A percentile compares a stretch with the other conserved stretches of the same genome.
phyloP scores from a whole-genome alignment of 2,329 filamentous ascomycete genomes.

The Alternaria postmessia region DNA sequence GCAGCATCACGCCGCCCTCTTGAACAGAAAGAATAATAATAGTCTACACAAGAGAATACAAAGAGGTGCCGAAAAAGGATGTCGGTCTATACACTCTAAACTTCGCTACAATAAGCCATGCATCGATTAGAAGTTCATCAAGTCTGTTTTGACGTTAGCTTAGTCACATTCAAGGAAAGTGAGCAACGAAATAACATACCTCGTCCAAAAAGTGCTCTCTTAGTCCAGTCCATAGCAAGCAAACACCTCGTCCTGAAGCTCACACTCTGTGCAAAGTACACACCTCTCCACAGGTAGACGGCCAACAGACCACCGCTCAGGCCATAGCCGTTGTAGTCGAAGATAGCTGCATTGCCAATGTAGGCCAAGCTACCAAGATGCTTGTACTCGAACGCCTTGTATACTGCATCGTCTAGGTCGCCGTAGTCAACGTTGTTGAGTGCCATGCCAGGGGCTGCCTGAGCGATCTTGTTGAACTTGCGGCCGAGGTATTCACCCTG shows the following conservation, averaged over 20 bases:
- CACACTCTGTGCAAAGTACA: conserved; percentile 98
- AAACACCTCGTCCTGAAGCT: conserved; percentile 87
- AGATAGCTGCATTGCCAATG: conserved; percentile 94
- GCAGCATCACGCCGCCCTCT: neutral
- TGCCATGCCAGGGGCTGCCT: conserved; percentile 75
- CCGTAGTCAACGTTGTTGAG: conserved; percentile 86
- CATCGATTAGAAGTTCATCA: conserved; percentile 32
- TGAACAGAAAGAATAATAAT: neutral
- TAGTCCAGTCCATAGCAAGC: conserved; percentile 98
- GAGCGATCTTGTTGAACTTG: conserved; percentile 92
- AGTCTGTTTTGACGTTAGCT: conserved; percentile 20
- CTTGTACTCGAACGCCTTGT: conserved; percentile 92
- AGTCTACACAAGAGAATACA: neutral
- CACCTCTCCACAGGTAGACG: conserved; percentile 93
- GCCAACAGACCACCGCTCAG: conserved; percentile 86
- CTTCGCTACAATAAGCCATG: neutral
- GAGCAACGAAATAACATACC: conserved; percentile 66
- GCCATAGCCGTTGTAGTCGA: conserved; percentile 83
- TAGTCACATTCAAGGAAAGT: neutral
- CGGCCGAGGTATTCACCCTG: conserved; percentile 91
- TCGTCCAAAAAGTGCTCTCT: conserved; percentile 92
- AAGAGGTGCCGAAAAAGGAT: neutral
- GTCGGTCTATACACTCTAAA: neutral
- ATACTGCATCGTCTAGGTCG: conserved; percentile 89
- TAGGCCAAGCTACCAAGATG: conserved; percentile 94